Evolutionary conservation across 2,329 filamentous ascomycete genomes (phyloP), one percentile per base, ranked within the genome.

Genomic region (Fusarium falciforme): DNA sequence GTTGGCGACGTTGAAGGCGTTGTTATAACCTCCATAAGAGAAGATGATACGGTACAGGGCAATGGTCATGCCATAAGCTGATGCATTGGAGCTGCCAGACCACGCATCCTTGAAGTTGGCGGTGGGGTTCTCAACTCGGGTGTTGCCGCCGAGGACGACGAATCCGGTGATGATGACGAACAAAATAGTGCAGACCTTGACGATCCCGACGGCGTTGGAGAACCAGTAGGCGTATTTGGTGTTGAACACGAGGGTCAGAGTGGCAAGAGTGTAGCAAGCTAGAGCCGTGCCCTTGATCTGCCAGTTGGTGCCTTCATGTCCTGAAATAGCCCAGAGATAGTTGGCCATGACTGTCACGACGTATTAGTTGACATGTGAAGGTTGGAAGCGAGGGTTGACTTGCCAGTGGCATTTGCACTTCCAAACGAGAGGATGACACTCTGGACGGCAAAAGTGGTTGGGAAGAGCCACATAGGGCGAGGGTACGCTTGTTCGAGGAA

Each of bases 401-500:
- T 29, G 73, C 76, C 74, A 61, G 93, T 88, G 2, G 90, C 86
- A 79, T 93, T 93, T 60, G 89, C 89, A 75, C 89, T 91, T 74
- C 88, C 89, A 74, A 93, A 93, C 0, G 91, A 92, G n/a, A 93
- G 83, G 2, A 91, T 79, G 2, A 93, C 89, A 0, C 87, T 86
- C 78, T 91, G 89, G 6, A 92, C 87, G 0, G 91, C 91, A 78
- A 91, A 93, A 0, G 89, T 84, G 1, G 89, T 89, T 0, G 91
- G 90, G 61, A 93, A 89, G 63, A 93, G 85, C 78, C 89, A 91
- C 65, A 85, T 87, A 1, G 91, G 91, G 3, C 89, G 85, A 1
- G 90, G 91, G 72, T 88, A 93, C 0, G 90, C 89, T 78, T 93
- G 91, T 76, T 93, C 91, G 1, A 93, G 85, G 72, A 92, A 93